Evolutionary conservation across 2,329 filamentous ascomycete genomes (phyloP).

Genomic region (Penicillium sp.): DNA sequence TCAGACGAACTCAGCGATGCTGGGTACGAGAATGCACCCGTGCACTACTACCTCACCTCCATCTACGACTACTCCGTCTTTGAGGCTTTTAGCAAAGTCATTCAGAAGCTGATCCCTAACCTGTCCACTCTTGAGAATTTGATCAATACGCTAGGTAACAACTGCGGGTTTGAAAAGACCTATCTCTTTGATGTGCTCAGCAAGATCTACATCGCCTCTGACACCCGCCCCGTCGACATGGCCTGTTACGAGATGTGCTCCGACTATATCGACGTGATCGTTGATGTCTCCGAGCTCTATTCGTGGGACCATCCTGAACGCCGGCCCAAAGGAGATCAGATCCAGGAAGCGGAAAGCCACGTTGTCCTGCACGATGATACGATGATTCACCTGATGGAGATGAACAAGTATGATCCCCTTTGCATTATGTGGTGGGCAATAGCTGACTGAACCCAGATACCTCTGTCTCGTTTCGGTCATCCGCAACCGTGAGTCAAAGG

Average conservation of each 20-base stretch:
- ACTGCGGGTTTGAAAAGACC: conserved; percentile 94
- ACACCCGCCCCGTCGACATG: conserved; percentile 90
- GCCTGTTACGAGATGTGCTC: conserved; percentile 97
- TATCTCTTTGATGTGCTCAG: conserved; percentile 97
- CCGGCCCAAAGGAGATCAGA: conserved; percentile 44
- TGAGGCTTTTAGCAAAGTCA: conserved; percentile 96
- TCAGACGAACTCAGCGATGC: conserved; percentile 93
- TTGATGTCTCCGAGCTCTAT: conserved; percentile 94
- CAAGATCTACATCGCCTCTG: conserved; percentile 98
- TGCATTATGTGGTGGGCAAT: neutral
- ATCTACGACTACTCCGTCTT: conserved; percentile 99
- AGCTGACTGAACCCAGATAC: conserved; percentile 47
- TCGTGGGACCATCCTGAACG: conserved; percentile 62
- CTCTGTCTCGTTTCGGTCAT: conserved; percentile 65
- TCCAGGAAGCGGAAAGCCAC: conserved; percentile 60
- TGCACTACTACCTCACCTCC: conserved; percentile 93
- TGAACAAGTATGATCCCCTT: conserved; percentile 59
- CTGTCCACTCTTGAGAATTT: conserved; percentile 89
- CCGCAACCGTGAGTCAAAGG: conserved; percentile 62
- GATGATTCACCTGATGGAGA: conserved; percentile 65
- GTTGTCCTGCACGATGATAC: conserved; percentile 62
- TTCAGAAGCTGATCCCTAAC: conserved; percentile 94
- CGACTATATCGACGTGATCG: conserved; percentile 97
- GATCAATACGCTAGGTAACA: conserved; percentile 89
- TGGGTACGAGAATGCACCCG: conserved; percentile 87